Conservation (phyloP, 257 asterid species). For the Anisodus acutangulus region DNA sequence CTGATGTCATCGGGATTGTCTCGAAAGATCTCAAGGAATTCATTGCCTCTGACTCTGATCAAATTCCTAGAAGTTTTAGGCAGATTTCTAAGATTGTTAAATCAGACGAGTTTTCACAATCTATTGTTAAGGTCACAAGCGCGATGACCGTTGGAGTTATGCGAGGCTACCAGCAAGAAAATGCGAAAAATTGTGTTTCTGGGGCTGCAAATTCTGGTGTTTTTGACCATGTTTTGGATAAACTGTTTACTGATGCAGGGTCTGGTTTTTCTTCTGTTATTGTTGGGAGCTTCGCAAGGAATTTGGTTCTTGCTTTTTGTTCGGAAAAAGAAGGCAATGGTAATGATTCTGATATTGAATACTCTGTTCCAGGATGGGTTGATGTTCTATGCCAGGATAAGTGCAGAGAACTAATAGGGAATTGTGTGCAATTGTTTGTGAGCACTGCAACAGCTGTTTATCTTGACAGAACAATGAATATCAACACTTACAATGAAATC, state of each 20-base stretch:
- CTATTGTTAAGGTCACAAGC: conserved; percentile 44
- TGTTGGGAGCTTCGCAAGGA: conserved; percentile 65
- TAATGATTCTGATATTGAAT: not conserved
- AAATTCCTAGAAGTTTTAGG: conserved; percentile 64
- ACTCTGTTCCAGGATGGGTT: conserved; percentile 40
- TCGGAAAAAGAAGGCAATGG: conserved; percentile 23
- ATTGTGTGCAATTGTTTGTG: conserved; percentile 53
- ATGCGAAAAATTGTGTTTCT: not conserved
- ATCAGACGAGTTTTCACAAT: conserved; percentile 54
- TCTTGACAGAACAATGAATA: conserved; percentile 63
- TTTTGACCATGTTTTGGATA: conserved; percentile 50
- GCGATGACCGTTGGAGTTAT: conserved; percentile 63
- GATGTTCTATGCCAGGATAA: conserved; percentile 48
- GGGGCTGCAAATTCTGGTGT: conserved; percentile 22
- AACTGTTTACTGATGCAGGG: conserved; percentile 60
- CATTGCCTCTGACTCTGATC: conserved; percentile 60
- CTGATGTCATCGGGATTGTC: conserved; percentile 57
- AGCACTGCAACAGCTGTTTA: conserved; percentile 71
- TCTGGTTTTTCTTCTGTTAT: conserved; percentile 69
- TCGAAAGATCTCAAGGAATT: conserved; percentile 66
- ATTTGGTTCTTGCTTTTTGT: conserved; percentile 49
- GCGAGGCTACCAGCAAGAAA: conserved; percentile 39
- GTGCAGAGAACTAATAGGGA: conserved; percentile 50
- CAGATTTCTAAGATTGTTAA: conserved; percentile 62
- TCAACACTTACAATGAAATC: conserved; percentile 61